Evolutionary conservation across 2,329 filamentous ascomycete species (phyloP), one percentile per base, ranked within the genome.

Genomic region (Aulographum hederae): DNA sequence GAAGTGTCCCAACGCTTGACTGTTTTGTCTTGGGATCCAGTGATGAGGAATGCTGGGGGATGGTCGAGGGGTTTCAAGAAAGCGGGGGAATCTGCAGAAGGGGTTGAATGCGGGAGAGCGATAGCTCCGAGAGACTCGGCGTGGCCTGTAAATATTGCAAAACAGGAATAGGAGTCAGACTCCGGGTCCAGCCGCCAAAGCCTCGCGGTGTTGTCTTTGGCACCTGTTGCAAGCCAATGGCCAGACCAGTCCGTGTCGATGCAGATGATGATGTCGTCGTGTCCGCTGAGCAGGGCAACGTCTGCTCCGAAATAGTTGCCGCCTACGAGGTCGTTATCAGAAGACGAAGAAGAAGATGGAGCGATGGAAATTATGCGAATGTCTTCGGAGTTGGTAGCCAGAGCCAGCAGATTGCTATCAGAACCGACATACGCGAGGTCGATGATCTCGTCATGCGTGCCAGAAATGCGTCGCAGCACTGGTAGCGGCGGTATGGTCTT

Each of bases 381-480:
- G 38, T 92, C 85, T 54, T 98, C 89, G 0, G 85, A 81, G 51
- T 98, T 98, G 2, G 86, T 95, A 5, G 86, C 89, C 17, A 98
- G 60, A 4, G 89, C 91, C 38, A 98, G 65, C 32, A 91, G 58
- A 3, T 81, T 86, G 35, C 70, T 72, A 43, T 92, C 76, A 0
- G 74, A 70, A 2, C 89, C 71, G 33, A 95, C 63, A 45, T 89
- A 94, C 18, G 77, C 79, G 20, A 98, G 60, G 48, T 98, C 91
- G 42, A 98, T 94, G 32, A 98, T 84, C 51, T 98, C 89, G 50
- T 98, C 91, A 51, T 95, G 84, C 5, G 89, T 94, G 32, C 89
- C 91, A 4, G 86, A 93, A 41, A 98, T 91, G 28, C 82, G 71
- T 41, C 79, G 72, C 28, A 79, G 65, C 1, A 74, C 46, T 6